These are phyloP conservation scores for Ceratocystis lukuohia DNA, from an alignment of 2,329 filamentous ascomycete species.

Conservation along the genomic window DNA sequence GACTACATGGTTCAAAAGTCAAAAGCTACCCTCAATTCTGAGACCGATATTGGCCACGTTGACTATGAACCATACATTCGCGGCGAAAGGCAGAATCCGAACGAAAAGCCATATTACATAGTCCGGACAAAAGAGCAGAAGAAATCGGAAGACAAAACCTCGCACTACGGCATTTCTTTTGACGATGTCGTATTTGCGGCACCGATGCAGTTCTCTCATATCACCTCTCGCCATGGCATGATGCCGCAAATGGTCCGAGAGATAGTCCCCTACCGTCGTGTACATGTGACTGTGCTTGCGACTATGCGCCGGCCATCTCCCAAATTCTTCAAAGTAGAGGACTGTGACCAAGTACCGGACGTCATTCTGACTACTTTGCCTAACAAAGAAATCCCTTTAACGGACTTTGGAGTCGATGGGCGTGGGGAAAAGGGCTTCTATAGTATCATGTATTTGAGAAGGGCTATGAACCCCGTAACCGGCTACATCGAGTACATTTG, in stretches of 20 bases:
- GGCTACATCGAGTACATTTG: constrained; percentile 43
- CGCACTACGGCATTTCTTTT: constrained; percentile 35
- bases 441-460: constrained; percentile 63
- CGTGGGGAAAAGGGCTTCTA: constrained; percentile 70
- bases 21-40: constrained; percentile 45
- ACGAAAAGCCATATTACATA: not conserved
- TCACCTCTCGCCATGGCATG: constrained; percentile 50
- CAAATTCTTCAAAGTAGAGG: constrained; percentile 54
- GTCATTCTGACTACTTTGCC: constrained; percentile 73
- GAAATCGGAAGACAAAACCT: not conserved
- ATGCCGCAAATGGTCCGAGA: constrained; percentile 55
- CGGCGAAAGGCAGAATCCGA: not conserved
- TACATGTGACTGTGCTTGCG: constrained; percentile 83
- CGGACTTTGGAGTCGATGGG: constrained; percentile 36
- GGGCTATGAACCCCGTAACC: constrained; percentile 47
- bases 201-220: constrained; percentile 67
- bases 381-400: constrained; percentile 38
- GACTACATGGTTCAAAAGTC: constrained; percentile 60
- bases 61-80: constrained; percentile 11
- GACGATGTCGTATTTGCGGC: constrained; percentile 73
- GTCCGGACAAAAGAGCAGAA: not conserved
- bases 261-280: constrained; percentile 66
- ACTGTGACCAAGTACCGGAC: constrained; percentile 48
- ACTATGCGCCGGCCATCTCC: constrained; percentile 61
- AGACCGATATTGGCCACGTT: constrained; percentile 55